phyloP scores from a whole-genome alignment of 2,329 filamentous ascomycete species.

The Venturia asperata region DNA sequence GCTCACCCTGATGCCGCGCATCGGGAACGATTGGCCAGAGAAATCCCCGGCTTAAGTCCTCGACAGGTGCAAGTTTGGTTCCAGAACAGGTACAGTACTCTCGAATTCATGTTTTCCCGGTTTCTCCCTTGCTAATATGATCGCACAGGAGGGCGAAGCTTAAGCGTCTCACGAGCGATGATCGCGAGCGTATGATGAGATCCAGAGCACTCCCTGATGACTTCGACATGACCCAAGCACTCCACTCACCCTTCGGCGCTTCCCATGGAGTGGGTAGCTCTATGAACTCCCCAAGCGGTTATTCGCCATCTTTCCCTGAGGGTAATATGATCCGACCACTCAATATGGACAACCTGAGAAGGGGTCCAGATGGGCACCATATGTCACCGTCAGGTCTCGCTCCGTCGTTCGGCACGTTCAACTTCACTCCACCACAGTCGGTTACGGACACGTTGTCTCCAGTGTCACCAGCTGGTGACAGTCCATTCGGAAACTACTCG shows the following conservation, averaged over 20 bases:
- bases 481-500: constrained; percentile 34
- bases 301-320: constrained; percentile 35
- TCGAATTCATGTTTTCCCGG: background rate
- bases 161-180: constrained; percentile 54
- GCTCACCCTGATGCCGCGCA: constrained; percentile 90
- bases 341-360: constrained; percentile 60
- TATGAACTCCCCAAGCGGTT: constrained; percentile 40
- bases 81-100: constrained; percentile 73
- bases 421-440: constrained; percentile 52
- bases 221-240: constrained; percentile 53
- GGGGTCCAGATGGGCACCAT: constrained; percentile 57
- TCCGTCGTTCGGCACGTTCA: constrained; percentile 59
- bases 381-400: constrained; percentile 61
- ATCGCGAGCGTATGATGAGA: constrained; percentile 55
- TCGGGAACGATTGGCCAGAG: constrained; percentile 74
- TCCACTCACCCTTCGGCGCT: constrained; percentile 48
- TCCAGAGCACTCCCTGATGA: constrained; percentile 53
- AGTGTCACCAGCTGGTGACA: constrained; percentile 35
- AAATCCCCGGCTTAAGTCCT: constrained; percentile 86
- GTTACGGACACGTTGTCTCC: constrained; percentile 43
- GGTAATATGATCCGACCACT: constrained; percentile 60
- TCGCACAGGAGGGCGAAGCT: constrained; percentile 50
- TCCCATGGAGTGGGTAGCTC: constrained; percentile 41
- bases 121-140: constrained; percentile 22
- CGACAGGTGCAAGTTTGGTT: constrained; percentile 98